Conservation (phyloP, 257 asterid species). For the Nicotiana attenuata region DNA sequence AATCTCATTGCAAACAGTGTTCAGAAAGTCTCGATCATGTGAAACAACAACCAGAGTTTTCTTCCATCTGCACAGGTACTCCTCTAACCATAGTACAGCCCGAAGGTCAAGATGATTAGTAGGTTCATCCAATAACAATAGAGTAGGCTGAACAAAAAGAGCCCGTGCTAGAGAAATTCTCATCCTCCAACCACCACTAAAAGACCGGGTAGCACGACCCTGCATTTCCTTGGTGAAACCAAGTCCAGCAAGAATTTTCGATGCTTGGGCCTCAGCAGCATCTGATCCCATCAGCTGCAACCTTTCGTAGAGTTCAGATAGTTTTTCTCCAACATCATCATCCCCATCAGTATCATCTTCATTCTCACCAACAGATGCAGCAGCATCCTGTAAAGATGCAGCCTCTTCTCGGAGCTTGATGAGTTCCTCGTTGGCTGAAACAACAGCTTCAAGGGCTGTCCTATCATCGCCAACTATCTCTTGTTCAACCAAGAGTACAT, state of each 20-base stretch:
- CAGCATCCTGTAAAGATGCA: conserved; percentile 36
- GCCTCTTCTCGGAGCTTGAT: conserved; percentile 48
- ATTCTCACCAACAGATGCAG: conserved; percentile 24
- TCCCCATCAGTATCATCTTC: conserved; percentile 24
- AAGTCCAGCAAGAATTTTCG: conserved; percentile 63
- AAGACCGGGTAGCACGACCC: conserved; percentile 50
- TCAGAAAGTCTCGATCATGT: conserved; percentile 57
- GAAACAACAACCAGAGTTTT: conserved; percentile 67
- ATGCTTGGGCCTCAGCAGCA: conserved; percentile 74
- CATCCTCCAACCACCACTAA: conserved; percentile 82
- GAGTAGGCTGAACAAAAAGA: conserved; percentile 64
- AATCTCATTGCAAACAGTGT: conserved; percentile 51
- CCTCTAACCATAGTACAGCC: conserved; percentile 70
- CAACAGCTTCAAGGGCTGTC: conserved; percentile 21
- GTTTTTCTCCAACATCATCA: conserved; percentile 54
- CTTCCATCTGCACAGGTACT: conserved; percentile 65
- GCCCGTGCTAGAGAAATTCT: conserved; percentile 69
- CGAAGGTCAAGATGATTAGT: conserved; percentile 69
- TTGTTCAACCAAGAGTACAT: conserved; percentile 25
- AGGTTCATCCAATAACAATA: conserved; percentile 58
- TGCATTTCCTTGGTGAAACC: conserved; percentile 70
- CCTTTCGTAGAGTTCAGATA: conserved; percentile 51
- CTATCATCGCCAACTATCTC: conserved; percentile 23
- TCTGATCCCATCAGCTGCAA: conserved; percentile 64
- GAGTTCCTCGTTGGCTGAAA: conserved; percentile 61